Percentiles rank a stretch among this genome's conserved stretches.
phyloP scores from a whole-genome alignment of 768 basidiomycete species.

The Gelatoporia subvermispora region DNA sequence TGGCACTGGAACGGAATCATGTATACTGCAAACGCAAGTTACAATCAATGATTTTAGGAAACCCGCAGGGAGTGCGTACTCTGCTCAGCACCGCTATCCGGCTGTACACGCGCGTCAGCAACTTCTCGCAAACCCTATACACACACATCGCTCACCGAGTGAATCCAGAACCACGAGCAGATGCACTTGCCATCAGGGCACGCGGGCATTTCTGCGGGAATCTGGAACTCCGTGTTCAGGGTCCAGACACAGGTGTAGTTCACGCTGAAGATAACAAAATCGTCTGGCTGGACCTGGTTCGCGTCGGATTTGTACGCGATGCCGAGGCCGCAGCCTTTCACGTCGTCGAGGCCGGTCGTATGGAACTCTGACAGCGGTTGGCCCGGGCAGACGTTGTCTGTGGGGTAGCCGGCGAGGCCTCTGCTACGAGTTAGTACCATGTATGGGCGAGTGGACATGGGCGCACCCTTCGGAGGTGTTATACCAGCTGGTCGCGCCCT shows the following conservation, averaged over 20 bases:
- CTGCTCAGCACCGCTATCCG: conserved; percentile 31
- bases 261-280: conserved; percentile 38
- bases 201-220: conserved; percentile 38
- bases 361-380: conserved; percentile 20
- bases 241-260: conserved; percentile 41
- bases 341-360: conserved; percentile 26
- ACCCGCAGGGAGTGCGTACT: conserved; percentile 19
- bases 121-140: background rate
- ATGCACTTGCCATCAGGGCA: conserved; percentile 40
- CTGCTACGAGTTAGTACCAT: conserved; percentile 5
- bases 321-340: conserved; percentile 35
- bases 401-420: conserved; percentile 17
- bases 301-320: conserved; percentile 41
- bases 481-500: conserved; percentile 54
- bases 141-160: conserved; percentile 18
- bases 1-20: conserved; percentile 39
- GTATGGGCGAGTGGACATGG: background rate
- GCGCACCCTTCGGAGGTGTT: conserved; percentile 32
- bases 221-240: conserved; percentile 33
- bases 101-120: conserved; percentile 5
- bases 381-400: conserved; percentile 21
- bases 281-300: conserved; percentile 31
- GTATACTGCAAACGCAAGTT: conserved; percentile 22
- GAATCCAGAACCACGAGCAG: conserved; percentile 41
- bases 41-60: background rate